Conservation (phyloP, 208 protist species). For the Herpetomonas muscarum region DNA sequence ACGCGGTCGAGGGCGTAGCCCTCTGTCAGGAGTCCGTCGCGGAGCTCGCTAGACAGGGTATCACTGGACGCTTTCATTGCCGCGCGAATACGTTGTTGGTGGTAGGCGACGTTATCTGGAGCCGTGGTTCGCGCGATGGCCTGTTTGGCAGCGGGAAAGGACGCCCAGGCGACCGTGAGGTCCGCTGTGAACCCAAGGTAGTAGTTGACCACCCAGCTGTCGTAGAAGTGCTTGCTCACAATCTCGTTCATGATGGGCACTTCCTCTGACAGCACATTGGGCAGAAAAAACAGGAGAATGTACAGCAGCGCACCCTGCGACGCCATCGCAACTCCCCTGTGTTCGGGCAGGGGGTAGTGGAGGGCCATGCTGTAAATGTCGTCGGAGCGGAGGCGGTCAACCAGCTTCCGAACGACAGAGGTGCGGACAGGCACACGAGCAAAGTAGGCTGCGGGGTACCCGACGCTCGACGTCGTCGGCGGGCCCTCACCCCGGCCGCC, state of each 20-base stretch:
- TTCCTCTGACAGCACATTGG: constrained; percentile 89
- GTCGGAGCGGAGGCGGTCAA: constrained; percentile 92
- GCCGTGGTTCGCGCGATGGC: constrained; percentile 92
- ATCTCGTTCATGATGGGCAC: constrained; percentile 96
- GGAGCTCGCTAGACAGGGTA: constrained; percentile 39
- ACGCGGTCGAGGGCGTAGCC: constrained; percentile 94
- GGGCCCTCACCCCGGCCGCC: no score
- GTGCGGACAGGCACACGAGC: constrained; percentile 60
- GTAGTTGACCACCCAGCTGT: constrained; percentile 98
- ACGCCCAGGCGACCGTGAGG: constrained; percentile 86
- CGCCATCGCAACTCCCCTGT: constrained; percentile 91
- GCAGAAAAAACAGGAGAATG: constrained; percentile 97
- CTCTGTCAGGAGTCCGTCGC: constrained; percentile 91
- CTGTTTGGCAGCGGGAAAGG: constrained; percentile 89
- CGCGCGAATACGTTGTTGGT: constrained; percentile 45
- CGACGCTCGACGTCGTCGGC: constrained; percentile 3
- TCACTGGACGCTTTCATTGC: constrained; percentile 36
- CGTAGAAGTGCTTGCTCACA: constrained; percentile 97
- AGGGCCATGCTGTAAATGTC: constrained; percentile 95
- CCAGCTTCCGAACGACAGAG: constrained; percentile 82
- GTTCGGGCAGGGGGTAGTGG: constrained; percentile 93
- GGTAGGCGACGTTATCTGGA: constrained; percentile 61
- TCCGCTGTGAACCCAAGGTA: constrained; percentile 97
- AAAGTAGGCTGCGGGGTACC: constrained; percentile 95
- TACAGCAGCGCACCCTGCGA: constrained; percentile 94